Base-by-base conservation (phyloP, 2,329 filamentous ascomycete genomes). In the Ophiostoma angusticollis region DNA sequence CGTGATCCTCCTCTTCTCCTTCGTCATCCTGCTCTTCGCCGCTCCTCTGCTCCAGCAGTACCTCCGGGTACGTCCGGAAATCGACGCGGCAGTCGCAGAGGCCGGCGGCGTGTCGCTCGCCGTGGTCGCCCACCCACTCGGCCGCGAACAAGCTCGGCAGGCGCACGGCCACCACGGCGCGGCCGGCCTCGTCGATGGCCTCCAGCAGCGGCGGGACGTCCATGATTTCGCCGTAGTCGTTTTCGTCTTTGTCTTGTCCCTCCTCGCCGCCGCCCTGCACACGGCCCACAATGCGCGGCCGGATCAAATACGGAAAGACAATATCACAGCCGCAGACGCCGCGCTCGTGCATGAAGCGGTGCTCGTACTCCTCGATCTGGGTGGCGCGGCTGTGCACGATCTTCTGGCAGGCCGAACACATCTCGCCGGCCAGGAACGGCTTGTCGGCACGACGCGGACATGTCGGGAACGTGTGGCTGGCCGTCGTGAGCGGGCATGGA, bases 281-380 rank as follows among this genome's bases (percentile, higher is more conserved):
- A 17, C 36, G 32, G 8, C 36, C 35, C 4, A 48, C 46, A 14
- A 59, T 46, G 1, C 58, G 54, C 1, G 62, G 61, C 16, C 52
- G 50, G 37, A 54, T 48, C 1, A 59, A 47, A 14, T 54, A 50
- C 0, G 61, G 63, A 39, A 65, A 66, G 2, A 46, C 24, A 1
- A 60, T 55, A 1, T 51, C 46, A 36, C 63, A 66, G 18, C 47
- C 48, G 41, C 63, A 66, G 6, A 50, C 59, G 3, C 61, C 63
- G n/a, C 61, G 58, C 47, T 60, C 58, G 49, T 66, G 63, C 48
- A 64, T 59, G 52, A 57, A 66, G 11, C 57, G 58, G 47, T 65
- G 63, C 52, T 64, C 61, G 42, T 51, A 53, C 47, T 63, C 60
- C 5, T 56, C 48, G 33, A 64, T 59, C 39, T 64, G 52, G 0